Evolutionary conservation across 305 asterid species (phyloP), one percentile per base, ranked within the genome.

Genomic region (Plantago coronopus): DNA sequence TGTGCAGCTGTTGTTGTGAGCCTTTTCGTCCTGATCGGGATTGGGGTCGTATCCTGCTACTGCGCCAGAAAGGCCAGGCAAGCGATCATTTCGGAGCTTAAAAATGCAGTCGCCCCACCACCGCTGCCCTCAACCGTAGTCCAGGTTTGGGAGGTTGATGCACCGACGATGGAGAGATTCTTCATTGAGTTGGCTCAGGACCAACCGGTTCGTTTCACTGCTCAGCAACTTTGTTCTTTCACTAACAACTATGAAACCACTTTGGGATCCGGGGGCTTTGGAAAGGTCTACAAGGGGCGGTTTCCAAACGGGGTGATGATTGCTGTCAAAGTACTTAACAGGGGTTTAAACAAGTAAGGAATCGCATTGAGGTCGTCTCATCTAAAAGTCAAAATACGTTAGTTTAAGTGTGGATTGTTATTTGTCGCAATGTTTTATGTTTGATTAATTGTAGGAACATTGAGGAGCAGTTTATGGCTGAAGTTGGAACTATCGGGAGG

Each of bases 401-500:
- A n/a, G n/a, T n/a, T n/a, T n/a, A n/a, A n/a, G n/a, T n/a, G n/a
- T n/a, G n/a, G 8, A 46, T 7, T 46, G 2, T 21, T 17, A 50
- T 21, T 5, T 11, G 2, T 13, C 5, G 34, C 11, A 34, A 9
- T 34, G 11, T 34, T 14, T 23, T 50, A 12, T 50, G 17, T 50
- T 29, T 50, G 16, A 5, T 17, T 11, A 22, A n/a, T n/a, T n/a
- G n/a, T 12, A 38, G 51, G 57, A 53, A 50, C 12, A 43, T 66
- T 0, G 80, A 78, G 70, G 61, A 69, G 61, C 80, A 72, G 62
- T 78, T 78, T 60, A 71, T 78, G 80, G 80, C 80, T 16, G 83
- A 78, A 48, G 79, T 69, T 4, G 77, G 79, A 17, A 72, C 74
- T 0, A 79, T 75, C 5, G 79, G 81, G 50, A 79, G 74, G 44